Base-by-base conservation (phyloP, 148 eudicot species). In the Cornus suecica region DNA sequence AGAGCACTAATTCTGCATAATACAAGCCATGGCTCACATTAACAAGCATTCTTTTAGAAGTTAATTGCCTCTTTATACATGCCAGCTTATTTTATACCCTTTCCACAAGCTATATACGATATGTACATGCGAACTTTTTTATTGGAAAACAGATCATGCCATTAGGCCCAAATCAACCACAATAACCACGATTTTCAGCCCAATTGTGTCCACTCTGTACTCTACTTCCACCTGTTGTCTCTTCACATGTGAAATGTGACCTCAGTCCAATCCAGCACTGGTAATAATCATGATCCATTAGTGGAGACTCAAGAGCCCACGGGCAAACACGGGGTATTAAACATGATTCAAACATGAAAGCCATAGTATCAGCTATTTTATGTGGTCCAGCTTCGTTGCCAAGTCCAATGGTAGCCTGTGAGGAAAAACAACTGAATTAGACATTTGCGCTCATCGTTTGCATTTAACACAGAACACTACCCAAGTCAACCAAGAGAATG, bases 271-370 rank as follows among this genome's bases (percentile, higher is more conserved):
- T 95, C 99, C 99, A 95, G 81, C 99, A 95, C 76, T 88, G 97
- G 87, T 95, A 92, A 86, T 95, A 95, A 79, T 91, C 88, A 73
- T 71, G 84, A 81, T 95, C 97, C 72, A 84, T 68, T 65, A 78
- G 82, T 32, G 94, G 97, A 81, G 99, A 92, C 45, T 92, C 90
- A 5, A 91, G 86, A 26, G 99, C 97, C 99, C 97, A 95, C 0
- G 83, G 81, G 70, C 99, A 95, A 63, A 92, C 87, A 76, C 99
- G 88, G 20, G 97, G 94, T 37, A 95, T 92, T 31, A 95, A 85
- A 80, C 94, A 89, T n/a, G 99, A 92, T 71, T 95, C 99, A 65
- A 95, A 95, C 99, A 95, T 95, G 85, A 95, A 95, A 29, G 99
- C 99, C 94, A 95, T 86, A 42, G 99, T 92, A 67, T 86, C 83